These are phyloP conservation scores for Periconia macrospinosa DNA, from an alignment of 2,329 filamentous ascomycete species.

Conservation along the genomic window DNA sequence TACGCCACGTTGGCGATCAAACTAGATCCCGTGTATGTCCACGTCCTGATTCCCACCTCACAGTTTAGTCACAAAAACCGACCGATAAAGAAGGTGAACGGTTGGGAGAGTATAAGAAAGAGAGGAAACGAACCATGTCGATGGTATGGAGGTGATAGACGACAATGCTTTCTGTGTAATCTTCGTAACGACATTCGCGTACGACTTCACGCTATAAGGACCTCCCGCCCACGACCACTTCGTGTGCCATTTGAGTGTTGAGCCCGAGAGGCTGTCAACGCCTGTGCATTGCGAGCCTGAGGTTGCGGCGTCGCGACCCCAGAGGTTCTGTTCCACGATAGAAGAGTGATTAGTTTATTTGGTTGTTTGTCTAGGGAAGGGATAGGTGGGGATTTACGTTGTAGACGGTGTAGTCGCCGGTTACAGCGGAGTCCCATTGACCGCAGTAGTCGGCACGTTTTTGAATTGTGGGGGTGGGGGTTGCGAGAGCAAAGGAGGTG, in stretches of 20 bases:
- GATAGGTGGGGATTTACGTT: slow-evolving; percentile 14
- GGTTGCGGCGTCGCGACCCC: slow-evolving; percentile 44
- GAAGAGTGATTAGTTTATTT: neutral
- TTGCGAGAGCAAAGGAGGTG: slow-evolving; percentile 31
- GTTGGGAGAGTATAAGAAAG: neutral
- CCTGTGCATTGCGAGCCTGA: slow-evolving; percentile 52
- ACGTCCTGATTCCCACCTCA: slow-evolving; percentile 24
- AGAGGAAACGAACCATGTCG: slow-evolving; percentile 38
- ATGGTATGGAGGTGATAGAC: slow-evolving; percentile 46
- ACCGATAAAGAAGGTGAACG: too few species aligned
- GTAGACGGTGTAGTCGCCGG: slow-evolving; percentile 37
- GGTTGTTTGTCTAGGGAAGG: neutral
- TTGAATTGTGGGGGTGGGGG: slow-evolving; percentile 26
- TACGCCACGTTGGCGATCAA: slow-evolving; percentile 63
- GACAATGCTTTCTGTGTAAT: slow-evolving; percentile 35
- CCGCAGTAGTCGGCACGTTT: slow-evolving; percentile 39
- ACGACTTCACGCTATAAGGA: slow-evolving; percentile 45
- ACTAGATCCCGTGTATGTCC: slow-evolving; percentile 52
- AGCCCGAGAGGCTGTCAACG: slow-evolving; percentile 42
- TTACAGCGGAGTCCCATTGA: slow-evolving; percentile 30
- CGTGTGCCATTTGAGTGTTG: slow-evolving; percentile 48
- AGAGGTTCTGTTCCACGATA: slow-evolving; percentile 41
- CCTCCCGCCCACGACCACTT: slow-evolving; percentile 48
- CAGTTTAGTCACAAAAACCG: neutral
- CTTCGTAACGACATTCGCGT: slow-evolving; percentile 47